Percentiles rank a stretch among this genome's conserved stretches.
phyloP scores from a whole-genome alignment of 129 eudicot genomes.

The Flaveria brownii region DNA sequence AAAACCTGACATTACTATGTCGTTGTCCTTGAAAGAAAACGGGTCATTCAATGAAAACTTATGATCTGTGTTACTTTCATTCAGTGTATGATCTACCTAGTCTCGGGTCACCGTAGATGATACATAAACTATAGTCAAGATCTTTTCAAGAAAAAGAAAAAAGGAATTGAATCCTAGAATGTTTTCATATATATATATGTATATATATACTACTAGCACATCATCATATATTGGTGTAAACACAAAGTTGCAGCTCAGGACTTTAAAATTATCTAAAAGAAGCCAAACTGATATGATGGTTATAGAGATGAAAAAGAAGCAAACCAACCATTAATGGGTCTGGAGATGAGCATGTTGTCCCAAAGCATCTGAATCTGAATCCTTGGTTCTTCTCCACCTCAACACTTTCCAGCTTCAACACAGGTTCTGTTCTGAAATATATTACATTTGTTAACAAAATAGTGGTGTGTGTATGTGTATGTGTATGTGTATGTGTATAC shows the following conservation, averaged over 20 bases:
- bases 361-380: not conserved
- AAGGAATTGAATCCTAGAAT: not conserved
- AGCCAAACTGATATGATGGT: not conserved
- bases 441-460: not conserved
- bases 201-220: no score
- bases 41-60: not conserved
- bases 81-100: not conserved
- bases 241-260: no score
- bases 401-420: not conserved
- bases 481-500: not conserved
- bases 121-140: not conserved
- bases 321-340: not conserved
- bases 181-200: not conserved
- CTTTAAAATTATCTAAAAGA: not conserved
- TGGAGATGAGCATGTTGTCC: constrained; percentile 7
- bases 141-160: not conserved
- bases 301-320: not conserved
- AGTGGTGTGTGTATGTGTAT: no score
- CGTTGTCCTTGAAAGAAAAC: not conserved
- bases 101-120: not conserved
- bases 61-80: no score
- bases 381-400: not conserved
- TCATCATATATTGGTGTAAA: no score
- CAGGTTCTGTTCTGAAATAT: not conserved
- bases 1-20: not conserved